Base-by-base conservation (phyloP, 1,139 yeast genomes). In the Candida glucosophila region DNA sequence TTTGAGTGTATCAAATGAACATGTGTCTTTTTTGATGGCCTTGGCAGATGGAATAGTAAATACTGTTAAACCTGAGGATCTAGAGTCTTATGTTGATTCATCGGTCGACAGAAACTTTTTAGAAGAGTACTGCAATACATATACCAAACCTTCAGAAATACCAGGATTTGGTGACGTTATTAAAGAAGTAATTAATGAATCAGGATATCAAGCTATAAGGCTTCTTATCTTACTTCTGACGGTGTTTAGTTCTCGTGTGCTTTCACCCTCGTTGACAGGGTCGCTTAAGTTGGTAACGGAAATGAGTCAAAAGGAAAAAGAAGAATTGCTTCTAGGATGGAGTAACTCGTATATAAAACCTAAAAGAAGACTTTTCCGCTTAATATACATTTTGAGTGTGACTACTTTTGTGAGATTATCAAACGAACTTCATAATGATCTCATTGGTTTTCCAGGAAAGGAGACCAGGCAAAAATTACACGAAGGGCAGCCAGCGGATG, bases 1-100 rank as follows among this genome's bases (percentile, higher is more conserved):
- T n/a, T n/a, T n/a, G n/a, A n/a, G n/a, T n/a, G n/a, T n/a, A n/a
- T n/a, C n/a, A n/a, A n/a, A n/a, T n/a, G n/a, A n/a, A n/a, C n/a
- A n/a, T n/a, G n/a, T n/a, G n/a, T n/a, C n/a, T n/a, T n/a, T n/a
- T n/a, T n/a, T n/a, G n/a, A n/a, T n/a, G n/a, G n/a, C n/a, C n/a
- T n/a, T 64, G 20, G 46, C 58, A 3, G 70, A 64, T 41, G 66
- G 58, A 3, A 31, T 61, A 6, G 30, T 60, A 27, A 59, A 53
- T 29, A 63, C 57, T 16, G 44, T 57, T 2, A 35, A 53, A 2
- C 52, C 59, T 4, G 56, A 52, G 1, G 31, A 33, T 11, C 37
- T 62, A 12, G 46, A 35, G 25, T 55, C 58, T 3, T 43, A 38
- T 22, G 39, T 62, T 19, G 46, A 44, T 20, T 40, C 41, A 4